Conservation (phyloP, 805 yeast species). For the Candida awuae region DNA sequence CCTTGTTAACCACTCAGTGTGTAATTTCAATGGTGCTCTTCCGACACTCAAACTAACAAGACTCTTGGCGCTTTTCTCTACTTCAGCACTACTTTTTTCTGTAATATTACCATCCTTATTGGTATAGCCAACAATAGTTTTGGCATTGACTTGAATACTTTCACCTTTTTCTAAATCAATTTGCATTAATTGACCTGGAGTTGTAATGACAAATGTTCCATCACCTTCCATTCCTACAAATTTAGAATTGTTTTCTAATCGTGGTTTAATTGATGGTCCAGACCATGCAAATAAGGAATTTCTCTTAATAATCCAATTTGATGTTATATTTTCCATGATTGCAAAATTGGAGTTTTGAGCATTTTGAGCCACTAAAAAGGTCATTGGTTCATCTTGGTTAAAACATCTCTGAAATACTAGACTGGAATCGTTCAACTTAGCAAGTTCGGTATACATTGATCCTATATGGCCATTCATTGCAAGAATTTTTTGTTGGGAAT, state of each 20-base stretch:
- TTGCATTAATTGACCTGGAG: constrained; percentile 34
- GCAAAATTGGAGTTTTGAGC: constrained; percentile 30
- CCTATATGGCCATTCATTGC: constrained; percentile 38
- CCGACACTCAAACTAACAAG: constrained; percentile 23
- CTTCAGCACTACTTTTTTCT: constrained; percentile 5
- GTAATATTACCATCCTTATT: neutral
- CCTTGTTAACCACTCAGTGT: constrained; percentile 4
- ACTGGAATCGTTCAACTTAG: constrained; percentile 10
- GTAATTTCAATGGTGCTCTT: constrained; percentile 9
- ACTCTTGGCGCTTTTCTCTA: constrained; percentile 13
- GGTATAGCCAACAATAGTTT: constrained; percentile 33
- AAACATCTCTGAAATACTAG: constrained; percentile 30
- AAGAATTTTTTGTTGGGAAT: constrained; percentile 32
- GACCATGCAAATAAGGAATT: constrained; percentile 40
- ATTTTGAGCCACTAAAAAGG: constrained; percentile 31
- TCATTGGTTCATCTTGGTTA: constrained; percentile 25
- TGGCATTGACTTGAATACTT: constrained; percentile 32
- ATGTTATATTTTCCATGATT: constrained; percentile 19
- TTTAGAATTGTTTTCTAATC: constrained; percentile 1
- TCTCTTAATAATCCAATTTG: constrained; percentile 32
- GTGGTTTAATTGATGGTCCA: constrained; percentile 21
- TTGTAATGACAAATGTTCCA: constrained; percentile 34
- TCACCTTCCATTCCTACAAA: constrained; percentile 25
- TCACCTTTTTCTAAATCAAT: constrained; percentile 32
- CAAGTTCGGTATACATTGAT: constrained; percentile 25